Percentiles rank a stretch among this genome's conserved stretches.
These are phyloP conservation scores for Pichia occidentalis DNA, from an alignment of 805 yeast species.

Conservation along the genomic window DNA sequence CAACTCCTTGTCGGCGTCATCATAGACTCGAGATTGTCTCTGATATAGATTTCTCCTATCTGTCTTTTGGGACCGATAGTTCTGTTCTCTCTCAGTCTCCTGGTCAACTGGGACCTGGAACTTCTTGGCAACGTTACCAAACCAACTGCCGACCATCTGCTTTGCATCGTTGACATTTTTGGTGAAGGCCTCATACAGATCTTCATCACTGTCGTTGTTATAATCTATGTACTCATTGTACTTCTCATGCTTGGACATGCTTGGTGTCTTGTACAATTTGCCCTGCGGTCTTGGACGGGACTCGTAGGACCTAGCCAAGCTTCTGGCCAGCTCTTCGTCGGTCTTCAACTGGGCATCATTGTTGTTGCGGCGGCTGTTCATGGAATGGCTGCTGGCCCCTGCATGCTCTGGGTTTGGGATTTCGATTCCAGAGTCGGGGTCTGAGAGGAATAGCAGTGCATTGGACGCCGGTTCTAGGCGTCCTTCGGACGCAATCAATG, in stretches of 20 bases:
- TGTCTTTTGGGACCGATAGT: constrained; percentile 23
- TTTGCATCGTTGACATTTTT: constrained; percentile 80
- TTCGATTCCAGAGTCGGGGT: constrained; percentile 56
- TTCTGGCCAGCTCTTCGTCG: constrained; percentile 80
- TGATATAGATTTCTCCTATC: constrained; percentile 11
- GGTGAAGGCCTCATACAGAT: constrained; percentile 52
- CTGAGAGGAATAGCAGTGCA: constrained; percentile 74
- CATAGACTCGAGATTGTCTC: constrained; percentile 2
- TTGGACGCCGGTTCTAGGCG: constrained; percentile 79
- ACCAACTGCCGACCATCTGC: constrained; percentile 71
- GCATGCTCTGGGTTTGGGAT: constrained; percentile 35
- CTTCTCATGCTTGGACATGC: neutral
- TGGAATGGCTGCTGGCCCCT: neutral
- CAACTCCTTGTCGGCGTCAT: constrained; percentile 1
- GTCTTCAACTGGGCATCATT: constrained; percentile 25
- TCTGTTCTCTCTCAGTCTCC: constrained; percentile 7
- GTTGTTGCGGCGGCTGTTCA: constrained; percentile 30
- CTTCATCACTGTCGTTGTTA: constrained; percentile 35
- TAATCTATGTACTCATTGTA: constrained; percentile 12
- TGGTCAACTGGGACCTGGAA: constrained; percentile 20
- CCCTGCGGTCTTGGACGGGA: constrained; percentile 11
- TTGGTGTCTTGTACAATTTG: constrained; percentile 4
- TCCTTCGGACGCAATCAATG: constrained; percentile 81
- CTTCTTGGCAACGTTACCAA: constrained; percentile 57
- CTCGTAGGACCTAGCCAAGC: constrained; percentile 60